A percentile compares a stretch with the other conserved stretches of the same genome.
Conservation (phyloP, 2,329 filamentous ascomycete species). For the Pseudonectria foliicola region DNA sequence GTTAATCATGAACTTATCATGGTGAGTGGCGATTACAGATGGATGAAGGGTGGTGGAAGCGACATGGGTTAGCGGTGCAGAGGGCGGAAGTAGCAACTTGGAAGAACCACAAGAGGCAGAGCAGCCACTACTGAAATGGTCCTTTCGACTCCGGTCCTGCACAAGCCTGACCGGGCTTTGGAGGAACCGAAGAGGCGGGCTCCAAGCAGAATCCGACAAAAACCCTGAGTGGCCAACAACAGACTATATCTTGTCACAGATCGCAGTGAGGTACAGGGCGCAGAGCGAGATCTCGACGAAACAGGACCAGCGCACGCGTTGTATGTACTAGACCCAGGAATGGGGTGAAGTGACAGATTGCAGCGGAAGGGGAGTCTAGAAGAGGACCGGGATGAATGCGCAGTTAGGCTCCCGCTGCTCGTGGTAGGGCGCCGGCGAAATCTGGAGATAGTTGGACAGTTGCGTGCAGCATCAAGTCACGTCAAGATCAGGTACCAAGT, state of each 20-base stretch:
- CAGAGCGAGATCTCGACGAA: constrained; percentile 12
- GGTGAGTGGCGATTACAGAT: constrained; percentile 11
- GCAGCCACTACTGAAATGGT: too few species aligned
- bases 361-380: constrained; percentile 9
- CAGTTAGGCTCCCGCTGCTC: constrained; percentile 20
- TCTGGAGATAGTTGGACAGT: constrained; percentile 17
- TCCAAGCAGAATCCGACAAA: too few species aligned
- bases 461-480: constrained; percentile 2
- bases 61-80: neutral
- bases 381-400: constrained; percentile 16
- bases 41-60: constrained; percentile 7
- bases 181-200: too few species aligned
- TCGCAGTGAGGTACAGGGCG: constrained; percentile 12
- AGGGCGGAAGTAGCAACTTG: too few species aligned
- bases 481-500: constrained; percentile 11
- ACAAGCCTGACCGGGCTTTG: too few species aligned
- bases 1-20: constrained; percentile 22
- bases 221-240: too few species aligned
- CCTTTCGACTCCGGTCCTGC: too few species aligned
- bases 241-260: constrained; percentile 1
- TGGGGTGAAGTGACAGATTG: constrained; percentile 6
- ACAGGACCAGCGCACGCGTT: constrained; percentile 2
- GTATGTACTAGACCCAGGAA: constrained; percentile 10
- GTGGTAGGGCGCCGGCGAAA: constrained; percentile 19
- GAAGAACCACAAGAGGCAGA: neutral